Base-by-base conservation (phyloP, 108 stramenopile species). In the Skeletonema menzelii region DNA sequence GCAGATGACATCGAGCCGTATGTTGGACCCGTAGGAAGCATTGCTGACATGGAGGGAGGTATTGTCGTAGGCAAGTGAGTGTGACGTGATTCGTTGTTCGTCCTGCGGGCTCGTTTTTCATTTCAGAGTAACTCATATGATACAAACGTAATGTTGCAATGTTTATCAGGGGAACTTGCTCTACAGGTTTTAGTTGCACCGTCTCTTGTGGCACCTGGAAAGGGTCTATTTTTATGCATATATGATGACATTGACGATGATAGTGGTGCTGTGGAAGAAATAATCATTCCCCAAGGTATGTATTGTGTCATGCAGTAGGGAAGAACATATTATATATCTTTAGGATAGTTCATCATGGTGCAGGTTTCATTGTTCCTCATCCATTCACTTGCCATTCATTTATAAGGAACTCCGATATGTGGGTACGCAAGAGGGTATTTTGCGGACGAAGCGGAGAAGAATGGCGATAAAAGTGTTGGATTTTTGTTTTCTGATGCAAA, bases 1-100 rank as follows among this genome's bases (percentile, higher is more conserved):
- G 40, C 2, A 42, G 61, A 62, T 46, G 61, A 62, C 15, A 62
- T 62, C 46, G 61, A 62, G 40, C 40, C 61, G 14, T 62, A 62
- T 40, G 61, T 62, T 42, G 61, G 61, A 40, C 61, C 61, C 15
- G 42, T 62, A 14, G 42, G 61, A 42, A 62, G 40, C 15, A 11
- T 62, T 8, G 61, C 5, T 13, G 61, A 62, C n/a, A 62, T 62
- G 40, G 61, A 62, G 42, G 61, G 61, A 15, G 61, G 61, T 11
- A 62, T 62, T 62, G 61, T 47, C 19, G 61, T 62, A 19, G 61
- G 40, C 40, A 42, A 42, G 40, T 42, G 40, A 42, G 40, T 42
- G 40, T n/a, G 40, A 15, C 11, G 35, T 37, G n/a, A n/a, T n/a
- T n/a, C n/a, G n/a, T n/a, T n/a, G 35, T 37, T 37, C 11, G 35